Conservation (phyloP, 2,329 filamentous ascomycete genomes). For the Ophiostoma piceae region DNA sequence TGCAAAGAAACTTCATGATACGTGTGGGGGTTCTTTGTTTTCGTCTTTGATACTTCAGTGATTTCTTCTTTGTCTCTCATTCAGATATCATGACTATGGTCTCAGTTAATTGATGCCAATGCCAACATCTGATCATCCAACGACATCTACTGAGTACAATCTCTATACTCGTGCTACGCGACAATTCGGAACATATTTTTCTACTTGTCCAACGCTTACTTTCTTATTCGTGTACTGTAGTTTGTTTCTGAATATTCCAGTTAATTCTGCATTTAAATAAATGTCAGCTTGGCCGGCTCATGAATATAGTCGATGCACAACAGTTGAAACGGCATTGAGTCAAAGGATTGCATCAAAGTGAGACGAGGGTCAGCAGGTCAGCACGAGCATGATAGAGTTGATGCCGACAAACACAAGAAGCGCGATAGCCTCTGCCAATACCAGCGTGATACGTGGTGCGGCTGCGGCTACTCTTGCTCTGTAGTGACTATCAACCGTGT, state of each 20-base stretch:
- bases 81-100: neutral
- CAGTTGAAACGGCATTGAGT: neutral
- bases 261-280: neutral
- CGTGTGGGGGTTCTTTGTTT: neutral
- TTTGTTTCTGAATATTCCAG: neutral
- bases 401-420: neutral
- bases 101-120: neutral
- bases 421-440: conserved; percentile 2
- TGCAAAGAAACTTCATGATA: neutral
- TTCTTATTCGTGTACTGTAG: neutral
- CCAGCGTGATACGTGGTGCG: neutral
- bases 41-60: too few relatives aligned
- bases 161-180: neutral
- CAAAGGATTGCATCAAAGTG: neutral
- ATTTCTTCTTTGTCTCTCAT: neutral
- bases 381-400: neutral
- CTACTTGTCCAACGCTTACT: neutral
- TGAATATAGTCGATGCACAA: neutral
- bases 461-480: neutral
- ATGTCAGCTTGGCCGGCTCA: too few relatives aligned
- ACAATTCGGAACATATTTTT: conserved; percentile 1
- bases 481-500: neutral
- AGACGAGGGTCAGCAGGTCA: conserved; percentile 9
- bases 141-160: neutral
- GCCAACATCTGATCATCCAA: neutral